A percentile compares a stretch with the other conserved stretches of the same genome.
phyloP scores from a whole-genome alignment of 2,329 filamentous ascomycete genomes.

The Seiridium unicorne region DNA sequence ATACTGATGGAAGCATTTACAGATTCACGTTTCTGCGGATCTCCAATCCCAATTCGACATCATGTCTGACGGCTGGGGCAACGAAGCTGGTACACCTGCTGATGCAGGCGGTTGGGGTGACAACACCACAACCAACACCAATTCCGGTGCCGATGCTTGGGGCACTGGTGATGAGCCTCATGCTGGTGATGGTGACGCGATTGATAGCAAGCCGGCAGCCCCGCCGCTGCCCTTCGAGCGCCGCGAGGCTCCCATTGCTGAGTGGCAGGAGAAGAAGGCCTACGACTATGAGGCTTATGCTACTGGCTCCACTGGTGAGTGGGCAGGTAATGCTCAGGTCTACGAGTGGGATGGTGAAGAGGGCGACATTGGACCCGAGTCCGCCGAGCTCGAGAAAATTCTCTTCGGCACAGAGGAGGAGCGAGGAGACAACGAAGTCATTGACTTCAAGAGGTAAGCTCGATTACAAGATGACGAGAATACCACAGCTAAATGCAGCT shows the following conservation, averaged over 20 bases:
- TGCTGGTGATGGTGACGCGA: constrained; percentile 17
- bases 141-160: not conserved
- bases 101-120: not conserved
- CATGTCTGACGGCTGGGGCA: constrained; percentile 7
- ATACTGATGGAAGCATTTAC: not conserved
- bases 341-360: constrained; percentile 87
- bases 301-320: constrained; percentile 27
- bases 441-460: constrained; percentile 62
- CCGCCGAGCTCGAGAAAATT: constrained; percentile 67
- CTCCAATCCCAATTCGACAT: not conserved
- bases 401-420: constrained; percentile 66
- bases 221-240: constrained; percentile 7
- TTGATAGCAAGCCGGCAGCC: constrained; percentile 8
- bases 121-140: not conserved
- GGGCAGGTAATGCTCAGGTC: constrained; percentile 56
- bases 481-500: constrained; percentile 8
- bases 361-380: constrained; percentile 78
- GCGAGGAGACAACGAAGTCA: constrained; percentile 45
- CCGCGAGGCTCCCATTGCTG: constrained; percentile 19
- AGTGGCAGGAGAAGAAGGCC: constrained; percentile 45
- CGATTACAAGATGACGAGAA: not conserved
- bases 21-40: not conserved
- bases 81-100: not conserved
- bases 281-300: constrained; percentile 44
- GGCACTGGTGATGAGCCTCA: constrained; percentile 23